Percentiles rank a stretch among this genome's conserved stretches.
Conservation (phyloP, 192 early-diverging fungal genomes). For the Spinellus fusiger region DNA sequence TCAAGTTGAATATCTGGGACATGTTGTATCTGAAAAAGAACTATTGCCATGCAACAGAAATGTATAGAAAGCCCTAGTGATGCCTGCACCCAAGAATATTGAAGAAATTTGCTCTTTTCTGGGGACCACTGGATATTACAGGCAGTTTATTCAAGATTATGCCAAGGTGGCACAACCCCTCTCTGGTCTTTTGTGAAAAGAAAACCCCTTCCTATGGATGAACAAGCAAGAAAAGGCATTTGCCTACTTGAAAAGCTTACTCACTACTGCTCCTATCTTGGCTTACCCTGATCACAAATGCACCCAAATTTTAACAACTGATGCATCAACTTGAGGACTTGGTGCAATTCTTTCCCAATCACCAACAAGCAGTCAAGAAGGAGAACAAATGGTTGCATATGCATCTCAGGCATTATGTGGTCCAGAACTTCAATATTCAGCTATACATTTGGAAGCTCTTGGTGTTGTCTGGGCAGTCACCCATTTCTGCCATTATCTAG, state of each 20-base stretch:
- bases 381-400: background rate
- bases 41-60: background rate
- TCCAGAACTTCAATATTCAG: slow-evolving; percentile 15
- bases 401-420: slow-evolving; percentile 1
- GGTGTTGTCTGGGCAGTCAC: slow-evolving; percentile 29
- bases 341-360: slow-evolving; percentile 6
- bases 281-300: background rate
- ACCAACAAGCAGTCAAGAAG: background rate
- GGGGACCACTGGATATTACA: slow-evolving; percentile 30
- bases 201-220: slow-evolving; percentile 10
- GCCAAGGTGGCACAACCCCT: slow-evolving; percentile 22
- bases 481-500: slow-evolving; percentile 26
- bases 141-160: slow-evolving; percentile 28
- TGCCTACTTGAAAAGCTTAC: background rate
- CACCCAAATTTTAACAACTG: background rate
- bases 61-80: background rate
- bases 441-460: slow-evolving; percentile 25
- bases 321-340: background rate
- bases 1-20: background rate
- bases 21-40: background rate
- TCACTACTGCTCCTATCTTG: background rate
- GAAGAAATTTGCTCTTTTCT: slow-evolving; percentile 24
- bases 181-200: slow-evolving; percentile 21
- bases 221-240: background rate
- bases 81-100: slow-evolving; percentile 14